These are phyloP conservation scores for Russula emetica DNA, from an alignment of 768 basidiomycete genomes.

Conservation along the genomic window DNA sequence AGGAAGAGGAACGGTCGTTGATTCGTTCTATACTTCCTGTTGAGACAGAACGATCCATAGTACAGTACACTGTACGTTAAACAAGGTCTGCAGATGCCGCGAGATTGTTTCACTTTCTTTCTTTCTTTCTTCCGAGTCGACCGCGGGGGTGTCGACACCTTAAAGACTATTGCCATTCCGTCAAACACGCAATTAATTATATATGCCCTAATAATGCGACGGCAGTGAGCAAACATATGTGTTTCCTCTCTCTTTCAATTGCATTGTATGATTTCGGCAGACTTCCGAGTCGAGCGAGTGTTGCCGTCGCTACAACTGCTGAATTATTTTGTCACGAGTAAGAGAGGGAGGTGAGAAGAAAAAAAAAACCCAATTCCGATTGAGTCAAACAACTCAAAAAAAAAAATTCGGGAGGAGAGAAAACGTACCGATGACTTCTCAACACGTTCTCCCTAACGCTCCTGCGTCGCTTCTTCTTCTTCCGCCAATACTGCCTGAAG, in stretches of 20 bases:
- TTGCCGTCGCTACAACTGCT: not conserved
- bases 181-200: not conserved
- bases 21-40: no score
- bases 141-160: not conserved
- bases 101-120: no score
- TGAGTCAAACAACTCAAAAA: not conserved
- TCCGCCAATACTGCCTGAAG: conserved; percentile 51
- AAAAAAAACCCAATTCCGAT: not conserved
- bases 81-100: no score
- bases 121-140: not conserved
- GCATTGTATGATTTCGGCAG: not conserved
- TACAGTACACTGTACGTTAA: no score
- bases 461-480: not conserved
- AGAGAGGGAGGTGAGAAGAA: not conserved
- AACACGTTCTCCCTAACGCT: not conserved
- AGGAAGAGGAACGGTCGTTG: no score
- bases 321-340: not conserved
- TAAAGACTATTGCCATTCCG: not conserved
- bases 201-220: not conserved
- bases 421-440: conserved; percentile 1
- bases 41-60: no score
- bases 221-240: not conserved
- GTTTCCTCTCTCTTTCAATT: no score
- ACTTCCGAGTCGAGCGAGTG: not conserved
- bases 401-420: no score